phyloP scores from a whole-genome alignment of 2,329 filamentous ascomycete species.

The Aspergillus clavatus region DNA sequence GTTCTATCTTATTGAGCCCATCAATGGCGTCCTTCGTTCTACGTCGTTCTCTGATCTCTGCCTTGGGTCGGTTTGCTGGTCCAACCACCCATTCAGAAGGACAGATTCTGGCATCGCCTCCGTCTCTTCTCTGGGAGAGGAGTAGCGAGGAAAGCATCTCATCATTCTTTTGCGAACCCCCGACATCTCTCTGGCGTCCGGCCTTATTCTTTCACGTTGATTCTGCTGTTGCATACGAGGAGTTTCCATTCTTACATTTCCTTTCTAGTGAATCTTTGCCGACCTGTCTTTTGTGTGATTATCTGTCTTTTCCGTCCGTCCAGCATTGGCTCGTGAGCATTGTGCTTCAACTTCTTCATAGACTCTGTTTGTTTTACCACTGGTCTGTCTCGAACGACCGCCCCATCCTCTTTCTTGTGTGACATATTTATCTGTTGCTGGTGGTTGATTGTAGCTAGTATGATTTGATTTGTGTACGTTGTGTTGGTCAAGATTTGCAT shows the following conservation, averaged over 20 bases:
- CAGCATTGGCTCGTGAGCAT: neutral
- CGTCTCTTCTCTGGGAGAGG: neutral
- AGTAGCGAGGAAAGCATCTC: neutral
- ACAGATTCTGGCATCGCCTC: neutral
- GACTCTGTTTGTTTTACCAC: neutral
- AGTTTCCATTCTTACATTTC: conserved; percentile 8
- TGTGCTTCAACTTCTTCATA: conserved; percentile 13
- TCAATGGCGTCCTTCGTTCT: neutral
- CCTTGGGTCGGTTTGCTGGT: conserved; percentile 11
- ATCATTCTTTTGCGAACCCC: neutral
- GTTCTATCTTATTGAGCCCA: neutral
- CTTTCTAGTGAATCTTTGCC: conserved; percentile 14
- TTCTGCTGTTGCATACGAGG: conserved; percentile 4
- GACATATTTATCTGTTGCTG: conserved; percentile 10
- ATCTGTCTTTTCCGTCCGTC: neutral
- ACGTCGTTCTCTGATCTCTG: neutral
- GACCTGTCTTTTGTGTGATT: neutral
- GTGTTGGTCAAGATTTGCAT: neutral
- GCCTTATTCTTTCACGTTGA: neutral
- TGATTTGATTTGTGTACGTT: neutral
- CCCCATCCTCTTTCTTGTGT: conserved; percentile 9
- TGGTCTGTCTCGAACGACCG: neutral
- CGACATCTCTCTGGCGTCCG: neutral
- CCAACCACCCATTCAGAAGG: conserved; percentile 1
- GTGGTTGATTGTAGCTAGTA: neutral